A percentile compares a stretch with the other conserved stretches of the same genome.
Conservation (phyloP, 2,329 filamentous ascomycete genomes). For the Penicillium sp. region DNA sequence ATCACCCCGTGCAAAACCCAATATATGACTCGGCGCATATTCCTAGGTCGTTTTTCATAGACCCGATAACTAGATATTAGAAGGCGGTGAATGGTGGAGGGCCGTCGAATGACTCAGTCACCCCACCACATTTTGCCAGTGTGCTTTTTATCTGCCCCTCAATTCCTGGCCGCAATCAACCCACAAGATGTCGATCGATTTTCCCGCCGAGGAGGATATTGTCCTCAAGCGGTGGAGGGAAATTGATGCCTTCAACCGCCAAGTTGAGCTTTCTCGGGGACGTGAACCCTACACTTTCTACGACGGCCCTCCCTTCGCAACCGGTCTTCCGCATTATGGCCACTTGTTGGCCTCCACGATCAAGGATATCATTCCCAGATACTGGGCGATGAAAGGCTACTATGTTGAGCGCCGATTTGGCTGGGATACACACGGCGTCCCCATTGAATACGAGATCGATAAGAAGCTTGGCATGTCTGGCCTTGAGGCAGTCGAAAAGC, state of each 20-base stretch:
- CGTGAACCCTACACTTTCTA: conserved; percentile 91
- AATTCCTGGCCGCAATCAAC: conserved; percentile 19
- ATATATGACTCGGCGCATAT: background rate
- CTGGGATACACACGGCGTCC: conserved; percentile 93
- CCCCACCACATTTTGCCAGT: background rate
- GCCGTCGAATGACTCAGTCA: background rate
- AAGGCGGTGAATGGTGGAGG: conserved; percentile 7
- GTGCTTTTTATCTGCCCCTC: conserved; percentile 21
- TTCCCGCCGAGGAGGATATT: conserved; percentile 85
- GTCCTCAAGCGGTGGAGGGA: conserved; percentile 85
- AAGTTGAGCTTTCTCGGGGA: conserved; percentile 81
- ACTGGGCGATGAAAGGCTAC: conserved; percentile 96
- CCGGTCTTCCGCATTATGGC: conserved; percentile 66
- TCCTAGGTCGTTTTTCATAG: background rate
- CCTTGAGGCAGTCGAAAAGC: conserved; percentile 78
- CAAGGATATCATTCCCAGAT: conserved; percentile 94
- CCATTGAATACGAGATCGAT: conserved; percentile 96
- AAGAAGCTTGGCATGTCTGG: conserved; percentile 90
- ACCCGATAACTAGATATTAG: background rate
- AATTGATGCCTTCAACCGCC: conserved; percentile 84
- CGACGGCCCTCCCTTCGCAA: conserved; percentile 79
- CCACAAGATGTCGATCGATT: conserved; percentile 76
- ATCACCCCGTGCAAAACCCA: background rate
- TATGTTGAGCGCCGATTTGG: conserved; percentile 91
- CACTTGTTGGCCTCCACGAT: conserved; percentile 89